These are phyloP conservation scores for Magnaporthiopsis incrustans DNA, from an alignment of 2,329 filamentous ascomycete genomes.

Conservation along the genomic window DNA sequence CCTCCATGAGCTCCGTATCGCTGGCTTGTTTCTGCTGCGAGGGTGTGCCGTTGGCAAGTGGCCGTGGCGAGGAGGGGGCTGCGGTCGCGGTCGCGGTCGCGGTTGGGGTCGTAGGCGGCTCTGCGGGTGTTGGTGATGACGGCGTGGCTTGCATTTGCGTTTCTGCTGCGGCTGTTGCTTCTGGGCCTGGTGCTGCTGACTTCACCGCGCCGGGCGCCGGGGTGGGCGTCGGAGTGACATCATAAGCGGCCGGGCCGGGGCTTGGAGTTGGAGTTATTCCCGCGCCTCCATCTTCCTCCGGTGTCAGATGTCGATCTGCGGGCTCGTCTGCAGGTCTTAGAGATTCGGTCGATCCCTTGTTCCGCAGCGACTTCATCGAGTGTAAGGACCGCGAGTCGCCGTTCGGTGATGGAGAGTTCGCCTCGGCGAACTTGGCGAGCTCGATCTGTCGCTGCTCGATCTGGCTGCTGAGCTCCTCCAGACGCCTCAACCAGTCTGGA, in stretches of 20 bases:
- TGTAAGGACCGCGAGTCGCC: neutral
- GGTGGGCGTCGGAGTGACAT: neutral
- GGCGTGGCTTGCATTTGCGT: neutral
- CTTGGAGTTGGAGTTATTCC: neutral
- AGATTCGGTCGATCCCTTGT: slow-evolving; percentile 6
- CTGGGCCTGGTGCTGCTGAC: slow-evolving; percentile 10
- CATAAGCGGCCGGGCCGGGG: neutral
- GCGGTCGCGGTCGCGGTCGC: no score
- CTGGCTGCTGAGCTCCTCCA: slow-evolving; percentile 53
- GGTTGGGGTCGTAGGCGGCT: neutral
- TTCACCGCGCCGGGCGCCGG: no score
- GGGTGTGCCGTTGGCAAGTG: no score
- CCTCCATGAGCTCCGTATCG: slow-evolving; percentile 36
- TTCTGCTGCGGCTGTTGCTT: no score
- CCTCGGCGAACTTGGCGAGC: slow-evolving; percentile 34
- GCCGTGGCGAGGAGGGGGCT: neutral
- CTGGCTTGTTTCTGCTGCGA: slow-evolving; percentile 28
- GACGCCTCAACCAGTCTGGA: slow-evolving; percentile 50
- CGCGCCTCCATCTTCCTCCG: neutral
- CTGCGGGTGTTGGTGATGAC: neutral
- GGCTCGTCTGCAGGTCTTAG: slow-evolving; percentile 3
- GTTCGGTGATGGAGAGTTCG: slow-evolving; percentile 7
- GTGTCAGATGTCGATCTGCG: neutral
- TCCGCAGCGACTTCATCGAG: neutral
- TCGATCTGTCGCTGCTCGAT: slow-evolving; percentile 55